Evolutionary conservation across 2,329 filamentous ascomycete species (phyloP), one percentile per base, ranked within the genome.

Genomic region (Trichoderma semiorbis): DNA sequence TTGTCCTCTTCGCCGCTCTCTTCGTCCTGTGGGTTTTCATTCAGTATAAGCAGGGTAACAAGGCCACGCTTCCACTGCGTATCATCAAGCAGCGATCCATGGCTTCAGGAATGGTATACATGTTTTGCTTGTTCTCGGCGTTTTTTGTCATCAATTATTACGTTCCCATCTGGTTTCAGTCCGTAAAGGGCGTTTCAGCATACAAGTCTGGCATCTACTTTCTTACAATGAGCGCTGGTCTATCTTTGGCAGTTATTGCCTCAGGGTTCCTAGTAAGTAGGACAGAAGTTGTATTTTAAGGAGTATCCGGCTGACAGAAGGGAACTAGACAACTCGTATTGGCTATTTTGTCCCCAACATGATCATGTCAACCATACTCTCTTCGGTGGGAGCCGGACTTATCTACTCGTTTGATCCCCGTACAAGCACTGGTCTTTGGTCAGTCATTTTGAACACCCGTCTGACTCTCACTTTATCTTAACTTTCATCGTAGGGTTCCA

Each of bases 291-390:
- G 11, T 21, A 14, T 24, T 62, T 16, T 4, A n/a, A 11, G 12
- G 18, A 2, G 5, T 5, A 6, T 6, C 5, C 2, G 12, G 18
- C 60, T 63, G 7, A 65, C n/a, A 18, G 10, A 1, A 14, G 1
- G 2, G 3, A 5, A 24, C 2, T 11, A 65, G 62, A 55, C 63
- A 55, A 66, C 43, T 18, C 28, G 21, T 12, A 74, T 80, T 14
- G 83, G 84, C 8, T 82, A 83, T 61, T 84, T 84, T 64, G 80
- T 75, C 7, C 83, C 78, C 3, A 80, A 79, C 70, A 83, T 84
- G 78, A 78, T 83, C 12, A 55, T 76, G 12, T 78, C 78, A 2
- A 76, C 79, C 2, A 74, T 79, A 72, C 75, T 78, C 43, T 77
- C 71, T 72, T 70, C 77, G 11, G 72, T 82, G 64, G 80, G 79